phyloP scores from a whole-genome alignment of 306 rosid species.

The Luffa aegyptiaca region DNA sequence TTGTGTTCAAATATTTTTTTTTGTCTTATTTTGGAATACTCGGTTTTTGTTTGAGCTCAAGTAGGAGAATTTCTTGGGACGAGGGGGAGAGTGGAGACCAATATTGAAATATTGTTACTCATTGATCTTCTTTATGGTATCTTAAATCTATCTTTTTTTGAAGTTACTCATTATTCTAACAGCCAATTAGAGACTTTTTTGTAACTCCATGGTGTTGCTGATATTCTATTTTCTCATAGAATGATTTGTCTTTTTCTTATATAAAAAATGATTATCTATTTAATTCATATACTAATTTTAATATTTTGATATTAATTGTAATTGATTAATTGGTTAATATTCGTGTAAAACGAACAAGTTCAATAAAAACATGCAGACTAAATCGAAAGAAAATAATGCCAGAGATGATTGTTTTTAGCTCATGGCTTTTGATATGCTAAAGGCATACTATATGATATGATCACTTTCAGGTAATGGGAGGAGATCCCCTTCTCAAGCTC shows the following conservation, averaged over 20 bases:
- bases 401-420: background rate
- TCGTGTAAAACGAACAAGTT: background rate
- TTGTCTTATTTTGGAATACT: background rate
- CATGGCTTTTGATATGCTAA: background rate
- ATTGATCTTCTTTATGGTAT: too few relatives aligned
- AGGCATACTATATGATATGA: background rate
- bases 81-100: too few relatives aligned
- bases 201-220: background rate
- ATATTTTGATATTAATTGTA: background rate
- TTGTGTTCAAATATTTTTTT: background rate
- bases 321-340: background rate
- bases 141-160: too few relatives aligned
- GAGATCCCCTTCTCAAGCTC: constrained; percentile 87
- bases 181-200: too few relatives aligned
- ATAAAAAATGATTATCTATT: background rate
- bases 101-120: too few relatives aligned
- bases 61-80: background rate
- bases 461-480: constrained; percentile 57
- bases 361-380: background rate
- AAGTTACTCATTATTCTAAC: too few relatives aligned
- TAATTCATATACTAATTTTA: background rate
- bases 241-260: background rate
- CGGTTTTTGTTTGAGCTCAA: background rate
- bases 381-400: background rate
- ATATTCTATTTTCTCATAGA: background rate